Conservation (phyloP, 306 rosid species). For the Vachellia pachyceras region DNA sequence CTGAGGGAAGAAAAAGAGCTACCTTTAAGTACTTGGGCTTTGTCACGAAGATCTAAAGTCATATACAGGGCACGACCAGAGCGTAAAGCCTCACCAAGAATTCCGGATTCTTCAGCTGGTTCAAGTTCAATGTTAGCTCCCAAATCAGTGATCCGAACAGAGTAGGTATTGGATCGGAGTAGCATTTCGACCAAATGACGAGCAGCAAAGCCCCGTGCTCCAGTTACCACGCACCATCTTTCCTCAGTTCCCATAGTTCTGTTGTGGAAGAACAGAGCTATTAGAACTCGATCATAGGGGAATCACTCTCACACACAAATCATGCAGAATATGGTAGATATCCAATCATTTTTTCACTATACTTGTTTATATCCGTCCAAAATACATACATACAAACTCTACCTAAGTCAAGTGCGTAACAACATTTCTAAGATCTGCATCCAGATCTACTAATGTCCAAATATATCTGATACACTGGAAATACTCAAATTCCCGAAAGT, state of each 20-base stretch:
- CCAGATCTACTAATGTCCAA: background rate
- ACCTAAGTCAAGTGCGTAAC: background rate
- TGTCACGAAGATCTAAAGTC: slow-evolving; percentile 76
- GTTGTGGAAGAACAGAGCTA: background rate
- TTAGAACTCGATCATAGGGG: background rate
- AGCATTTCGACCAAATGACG: slow-evolving; percentile 89
- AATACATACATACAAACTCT: background rate
- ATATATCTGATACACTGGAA: background rate
- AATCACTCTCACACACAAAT: background rate
- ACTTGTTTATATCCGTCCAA: background rate
- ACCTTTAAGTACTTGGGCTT: slow-evolving; percentile 74
- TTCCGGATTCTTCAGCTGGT: slow-evolving; percentile 62
- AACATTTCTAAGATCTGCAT: background rate
- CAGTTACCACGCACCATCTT: slow-evolving; percentile 90
- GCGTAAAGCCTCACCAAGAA: slow-evolving; percentile 74
- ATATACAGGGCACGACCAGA: slow-evolving; percentile 77
- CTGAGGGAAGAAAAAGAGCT: background rate
- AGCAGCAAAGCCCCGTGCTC: slow-evolving; percentile 96
- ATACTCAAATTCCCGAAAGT: background rate
- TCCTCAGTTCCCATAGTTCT: slow-evolving; percentile 53
- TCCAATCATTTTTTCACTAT: background rate
- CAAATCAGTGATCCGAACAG: slow-evolving; percentile 82
- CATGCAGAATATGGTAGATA: background rate
- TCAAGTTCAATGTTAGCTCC: slow-evolving; percentile 67
- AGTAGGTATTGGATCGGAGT: slow-evolving; percentile 51